phyloP scores from a whole-genome alignment of 1,284 basidiomycete species.

The Omphalotus olearius region DNA sequence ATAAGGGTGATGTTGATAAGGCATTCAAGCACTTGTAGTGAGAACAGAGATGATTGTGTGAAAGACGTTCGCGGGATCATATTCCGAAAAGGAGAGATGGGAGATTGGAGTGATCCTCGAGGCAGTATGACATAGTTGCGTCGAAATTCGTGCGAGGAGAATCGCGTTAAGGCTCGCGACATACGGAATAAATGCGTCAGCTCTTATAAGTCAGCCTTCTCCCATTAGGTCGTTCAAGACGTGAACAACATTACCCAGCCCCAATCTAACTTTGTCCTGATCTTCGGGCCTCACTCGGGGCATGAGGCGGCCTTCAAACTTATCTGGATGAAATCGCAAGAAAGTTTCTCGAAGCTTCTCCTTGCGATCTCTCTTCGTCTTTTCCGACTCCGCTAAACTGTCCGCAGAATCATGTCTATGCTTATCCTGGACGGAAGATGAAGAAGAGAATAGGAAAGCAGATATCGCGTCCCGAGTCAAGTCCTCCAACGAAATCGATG shows the following conservation, averaged over 20 bases:
- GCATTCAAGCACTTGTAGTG: background rate
- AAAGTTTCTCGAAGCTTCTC: slow-evolving; percentile 70
- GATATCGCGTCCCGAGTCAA: slow-evolving; percentile 57
- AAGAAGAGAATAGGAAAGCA: slow-evolving; percentile 51
- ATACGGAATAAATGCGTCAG: too few relatives aligned
- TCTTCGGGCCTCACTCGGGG: slow-evolving; percentile 55
- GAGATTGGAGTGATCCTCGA: too few relatives aligned
- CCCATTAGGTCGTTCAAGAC: slow-evolving; percentile 48
- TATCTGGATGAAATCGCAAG: slow-evolving; percentile 82
- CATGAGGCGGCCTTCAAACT: slow-evolving; percentile 76
- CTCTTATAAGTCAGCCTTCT: slow-evolving; percentile 12
- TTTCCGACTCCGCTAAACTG: slow-evolving; percentile 5
- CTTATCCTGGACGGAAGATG: slow-evolving; percentile 3
- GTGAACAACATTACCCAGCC: slow-evolving; percentile 67
- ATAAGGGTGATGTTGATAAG: background rate
- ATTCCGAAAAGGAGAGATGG: too few relatives aligned
- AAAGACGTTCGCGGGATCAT: too few relatives aligned
- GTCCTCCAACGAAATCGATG: slow-evolving; percentile 34
- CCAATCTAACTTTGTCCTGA: slow-evolving; percentile 66
- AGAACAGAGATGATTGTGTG: too few relatives aligned
- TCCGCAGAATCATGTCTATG: slow-evolving; percentile 3
- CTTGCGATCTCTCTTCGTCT: slow-evolving; percentile 40
- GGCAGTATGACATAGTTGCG: too few relatives aligned
- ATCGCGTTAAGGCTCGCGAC: too few relatives aligned
- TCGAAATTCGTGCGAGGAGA: too few relatives aligned